Base-by-base conservation (phyloP, 371 early-diverging fungal genomes). In the Apophysomyces variabilis region DNA sequence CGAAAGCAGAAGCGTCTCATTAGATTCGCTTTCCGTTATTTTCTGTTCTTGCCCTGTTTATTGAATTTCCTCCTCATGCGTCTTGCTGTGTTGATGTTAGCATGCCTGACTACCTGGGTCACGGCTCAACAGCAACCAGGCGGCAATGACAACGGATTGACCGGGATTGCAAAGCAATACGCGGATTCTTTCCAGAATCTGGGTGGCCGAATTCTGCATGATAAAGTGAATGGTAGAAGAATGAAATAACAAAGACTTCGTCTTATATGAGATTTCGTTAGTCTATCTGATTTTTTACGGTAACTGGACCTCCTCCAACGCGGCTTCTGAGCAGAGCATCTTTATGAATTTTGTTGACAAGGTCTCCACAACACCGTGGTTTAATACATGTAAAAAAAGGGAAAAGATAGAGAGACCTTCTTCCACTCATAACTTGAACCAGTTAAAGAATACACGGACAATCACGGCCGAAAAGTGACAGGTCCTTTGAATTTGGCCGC, bases 211-310 rank as follows among this genome's bases (percentile, higher is more conserved):
- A 69, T 82, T 3, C 82, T 82, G 21, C 65, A 59, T 45, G 75
- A 74, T 54, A 69, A 66, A 61, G 79, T 82, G 43, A 82, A 82
- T 69, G 82, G 82, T 82, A 77, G 60, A 46, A 21, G 38, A 45
- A 39, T 63, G 16, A 16, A 56, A 1, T 12, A 3, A 12, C 44
- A 16, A 14, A 26, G 26, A 5, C 14, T 39, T 14, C 7, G 37
- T 14, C 61, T 35, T 13, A 61, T 39, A 38, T 16, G 35, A 32
- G 26, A 21, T 57, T 1, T n/a, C 21, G n/a, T 32, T 61, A 83
- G 84, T 74, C 9, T 83, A 83, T 61, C 62, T 84, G 41, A 77
- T 86, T 26, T 86, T 80, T 61, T 86, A 86, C 63, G 86, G 86
- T 38, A 68, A 77, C 36, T 84, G 85, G 85, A 65, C 70, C 16